Evolutionary conservation across 306 rosid species (phyloP).

Genomic region (Acmispon strigosus): DNA sequence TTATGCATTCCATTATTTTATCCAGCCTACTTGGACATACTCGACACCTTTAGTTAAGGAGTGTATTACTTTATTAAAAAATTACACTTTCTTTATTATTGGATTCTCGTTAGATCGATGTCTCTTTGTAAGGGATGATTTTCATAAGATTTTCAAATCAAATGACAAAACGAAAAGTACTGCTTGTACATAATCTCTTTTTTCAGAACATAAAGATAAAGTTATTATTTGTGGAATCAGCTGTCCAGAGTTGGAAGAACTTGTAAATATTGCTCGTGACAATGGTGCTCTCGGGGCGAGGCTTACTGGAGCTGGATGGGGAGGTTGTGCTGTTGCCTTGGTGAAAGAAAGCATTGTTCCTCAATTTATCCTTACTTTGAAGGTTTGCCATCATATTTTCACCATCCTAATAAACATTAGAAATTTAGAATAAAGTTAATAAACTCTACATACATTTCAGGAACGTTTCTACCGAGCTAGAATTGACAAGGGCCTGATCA

Average conservation of each 20-base stretch:
- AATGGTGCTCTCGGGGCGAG: slow-evolving; percentile 70
- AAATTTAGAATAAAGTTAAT: background rate
- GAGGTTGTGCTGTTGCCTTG: slow-evolving; percentile 70
- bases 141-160: background rate
- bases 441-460: slow-evolving; percentile 23
- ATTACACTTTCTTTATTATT: background rate
- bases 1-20: too few species aligned
- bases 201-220: background rate
- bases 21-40: background rate
- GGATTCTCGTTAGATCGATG: background rate
- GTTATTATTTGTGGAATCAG: slow-evolving; percentile 25
- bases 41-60: background rate
- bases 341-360: slow-evolving; percentile 62
- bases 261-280: slow-evolving; percentile 41
- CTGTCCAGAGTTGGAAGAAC: slow-evolving; percentile 80
- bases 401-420: background rate
- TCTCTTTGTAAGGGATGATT: background rate
- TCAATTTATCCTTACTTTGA: slow-evolving; percentile 49
- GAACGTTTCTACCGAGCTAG: slow-evolving; percentile 52
- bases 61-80: background rate
- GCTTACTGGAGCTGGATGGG: slow-evolving; percentile 91
- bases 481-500: slow-evolving; percentile 45
- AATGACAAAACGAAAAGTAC: background rate
- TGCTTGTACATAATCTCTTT: background rate
- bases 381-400: slow-evolving; percentile 33